Conservation (phyloP, 345 rosid species). For the Salix caprea region DNA sequence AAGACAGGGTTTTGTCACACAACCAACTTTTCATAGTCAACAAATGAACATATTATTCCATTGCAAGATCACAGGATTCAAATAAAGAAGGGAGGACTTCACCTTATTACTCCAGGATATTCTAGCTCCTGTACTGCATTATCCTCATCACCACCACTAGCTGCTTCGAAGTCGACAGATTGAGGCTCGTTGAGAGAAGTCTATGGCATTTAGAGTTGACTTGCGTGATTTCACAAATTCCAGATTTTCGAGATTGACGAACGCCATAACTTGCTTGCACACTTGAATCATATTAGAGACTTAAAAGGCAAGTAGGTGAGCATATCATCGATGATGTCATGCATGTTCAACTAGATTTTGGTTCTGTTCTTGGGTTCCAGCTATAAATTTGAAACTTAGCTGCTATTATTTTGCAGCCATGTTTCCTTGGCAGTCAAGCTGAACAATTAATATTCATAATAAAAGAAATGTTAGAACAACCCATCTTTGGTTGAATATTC, state of each 20-base stretch:
- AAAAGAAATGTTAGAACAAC: too few species aligned
- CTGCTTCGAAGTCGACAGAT: slow-evolving; percentile 18
- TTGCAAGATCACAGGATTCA: slow-evolving; percentile 32
- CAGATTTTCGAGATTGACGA: neutral
- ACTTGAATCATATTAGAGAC: neutral
- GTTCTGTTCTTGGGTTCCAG: too few species aligned
- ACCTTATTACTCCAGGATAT: neutral
- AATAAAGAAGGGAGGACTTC: neutral
- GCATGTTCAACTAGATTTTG: too few species aligned
- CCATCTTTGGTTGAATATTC: too few species aligned
- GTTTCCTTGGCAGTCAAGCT: too few species aligned
- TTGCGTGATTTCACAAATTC: slow-evolving; percentile 4
- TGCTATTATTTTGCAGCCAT: too few species aligned
- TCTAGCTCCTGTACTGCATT: neutral
- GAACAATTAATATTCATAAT: too few species aligned
- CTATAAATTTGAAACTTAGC: too few species aligned
- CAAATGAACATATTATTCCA: slow-evolving; percentile 32
- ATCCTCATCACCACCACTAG: neutral
- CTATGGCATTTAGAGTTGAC: slow-evolving; percentile 5
- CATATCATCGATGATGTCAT: too few species aligned
- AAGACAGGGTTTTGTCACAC: slow-evolving; percentile 19
- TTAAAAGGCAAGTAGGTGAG: neutral
- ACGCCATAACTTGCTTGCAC: neutral
- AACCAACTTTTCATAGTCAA: slow-evolving; percentile 17
- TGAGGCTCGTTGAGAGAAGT: slow-evolving; percentile 29